Percentiles rank a stretch among this genome's conserved stretches.
Conservation (phyloP, 2,329 filamentous ascomycete genomes). For the Paecilomyces niveus region DNA sequence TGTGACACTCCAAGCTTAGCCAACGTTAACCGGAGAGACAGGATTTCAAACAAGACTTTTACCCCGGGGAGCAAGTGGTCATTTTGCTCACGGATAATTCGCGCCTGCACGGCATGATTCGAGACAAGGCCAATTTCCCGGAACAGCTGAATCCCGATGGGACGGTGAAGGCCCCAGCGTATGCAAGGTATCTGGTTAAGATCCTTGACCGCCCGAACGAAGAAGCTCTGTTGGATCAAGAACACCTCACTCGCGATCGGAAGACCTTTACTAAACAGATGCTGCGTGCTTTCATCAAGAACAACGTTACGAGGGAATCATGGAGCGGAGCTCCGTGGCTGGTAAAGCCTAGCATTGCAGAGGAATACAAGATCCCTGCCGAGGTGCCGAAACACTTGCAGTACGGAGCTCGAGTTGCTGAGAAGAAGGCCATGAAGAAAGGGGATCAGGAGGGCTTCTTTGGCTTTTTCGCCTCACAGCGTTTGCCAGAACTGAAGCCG, state of each 20-base stretch:
- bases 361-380: conserved; percentile 78
- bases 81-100: conserved; percentile 64
- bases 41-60: conserved; percentile 83
- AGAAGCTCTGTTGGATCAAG: conserved; percentile 72
- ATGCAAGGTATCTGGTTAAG: conserved; percentile 74
- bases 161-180: conserved; percentile 57
- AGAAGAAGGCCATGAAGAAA: conserved; percentile 67
- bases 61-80: conserved; percentile 76
- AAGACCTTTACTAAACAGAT: conserved; percentile 94
- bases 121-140: conserved; percentile 75
- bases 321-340: conserved; percentile 98
- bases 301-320: conserved; percentile 81
- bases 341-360: conserved; percentile 79
- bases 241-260: conserved; percentile 77
- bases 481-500: conserved; percentile 67
- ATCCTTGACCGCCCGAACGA: conserved; percentile 60
- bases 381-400: conserved; percentile 75
- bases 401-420: conserved; percentile 70
- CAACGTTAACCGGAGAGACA: conserved; percentile 15
- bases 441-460: conserved; percentile 43
- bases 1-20: conserved; percentile 5
- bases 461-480: conserved; percentile 45
- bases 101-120: conserved; percentile 64
- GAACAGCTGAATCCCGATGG: conserved; percentile 58
- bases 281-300: conserved; percentile 87